Percentiles rank a stretch among this genome's conserved stretches.
These are phyloP conservation scores for Diutina neorugosa DNA, from an alignment of 1,139 yeast species.

Conservation along the genomic window DNA sequence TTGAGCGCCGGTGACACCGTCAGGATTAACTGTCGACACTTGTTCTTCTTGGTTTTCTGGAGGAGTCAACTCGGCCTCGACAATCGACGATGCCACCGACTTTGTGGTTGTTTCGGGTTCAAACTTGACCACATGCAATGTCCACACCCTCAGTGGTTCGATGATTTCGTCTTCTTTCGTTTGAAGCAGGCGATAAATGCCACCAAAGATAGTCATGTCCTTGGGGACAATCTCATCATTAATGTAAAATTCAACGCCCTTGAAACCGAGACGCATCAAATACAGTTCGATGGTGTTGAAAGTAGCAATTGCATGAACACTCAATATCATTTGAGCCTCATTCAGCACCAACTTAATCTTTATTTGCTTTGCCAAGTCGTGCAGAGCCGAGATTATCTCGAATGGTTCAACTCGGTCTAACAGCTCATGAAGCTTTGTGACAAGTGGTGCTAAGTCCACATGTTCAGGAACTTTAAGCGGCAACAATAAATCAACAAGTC, in stretches of 20 bases:
- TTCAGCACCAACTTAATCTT: constrained; percentile 36
- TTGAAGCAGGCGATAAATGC: constrained; percentile 47
- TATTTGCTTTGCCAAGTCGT: constrained; percentile 53
- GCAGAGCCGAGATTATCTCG: constrained; percentile 45
- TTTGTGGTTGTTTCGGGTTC: not conserved
- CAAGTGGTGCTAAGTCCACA: constrained; percentile 12
- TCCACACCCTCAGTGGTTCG: constrained; percentile 6
- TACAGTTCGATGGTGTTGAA: constrained; percentile 40
- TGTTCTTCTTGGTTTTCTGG: not conserved
- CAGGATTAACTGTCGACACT: not conserved
- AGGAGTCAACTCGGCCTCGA: not conserved
- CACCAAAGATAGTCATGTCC: constrained; percentile 74
- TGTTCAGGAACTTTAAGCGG: not conserved
- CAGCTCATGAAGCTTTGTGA: constrained; percentile 59
- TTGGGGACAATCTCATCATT: constrained; percentile 51
- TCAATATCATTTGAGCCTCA: constrained; percentile 35
- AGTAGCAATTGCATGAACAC: constrained; percentile 88
- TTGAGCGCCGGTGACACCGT: not conserved
- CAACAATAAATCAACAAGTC: not conserved
- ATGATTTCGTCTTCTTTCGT: constrained; percentile 25
- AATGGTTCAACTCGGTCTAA: constrained; percentile 67
- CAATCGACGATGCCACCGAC: not conserved
- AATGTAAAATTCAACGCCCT: constrained; percentile 46
- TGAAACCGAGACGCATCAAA: not conserved
- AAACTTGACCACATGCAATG: not conserved